phyloP scores from a whole-genome alignment of 2,329 filamentous ascomycete genomes.

The Nemania abortiva region DNA sequence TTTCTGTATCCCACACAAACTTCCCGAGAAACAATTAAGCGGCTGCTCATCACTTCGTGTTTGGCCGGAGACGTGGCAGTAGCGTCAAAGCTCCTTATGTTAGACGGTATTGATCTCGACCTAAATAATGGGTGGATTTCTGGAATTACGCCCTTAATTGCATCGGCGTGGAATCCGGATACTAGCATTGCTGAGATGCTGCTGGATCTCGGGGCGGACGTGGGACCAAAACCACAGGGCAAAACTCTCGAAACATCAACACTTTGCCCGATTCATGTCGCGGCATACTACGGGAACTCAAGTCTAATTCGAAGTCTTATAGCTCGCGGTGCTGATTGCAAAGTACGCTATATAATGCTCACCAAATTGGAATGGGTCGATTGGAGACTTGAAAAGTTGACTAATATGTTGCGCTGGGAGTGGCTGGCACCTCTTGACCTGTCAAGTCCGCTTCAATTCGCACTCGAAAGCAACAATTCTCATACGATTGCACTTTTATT shows the following conservation, averaged over 20 bases:
- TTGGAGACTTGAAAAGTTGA: too few species aligned
- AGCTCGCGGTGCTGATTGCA: background rate
- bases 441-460: constrained; percentile 24
- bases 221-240: background rate
- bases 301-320: constrained; percentile 18
- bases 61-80: constrained; percentile 20
- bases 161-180: constrained; percentile 31
- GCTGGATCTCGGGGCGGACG: constrained; percentile 12
- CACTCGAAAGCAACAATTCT: constrained; percentile 19
- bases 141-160: constrained; percentile 24
- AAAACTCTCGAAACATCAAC: background rate
- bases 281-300: constrained; percentile 21
- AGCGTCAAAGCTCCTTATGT: background rate
- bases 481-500: background rate
- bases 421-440: constrained; percentile 6
- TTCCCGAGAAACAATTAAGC: background rate
- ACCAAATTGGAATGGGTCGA: background rate
- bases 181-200: constrained; percentile 23
- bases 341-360: background rate
- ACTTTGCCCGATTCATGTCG: constrained; percentile 24
- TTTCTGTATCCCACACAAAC: background rate
- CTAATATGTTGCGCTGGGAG: too few species aligned
- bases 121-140: constrained; percentile 11
- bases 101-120: constrained; percentile 12
- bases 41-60: constrained; percentile 18